Base-by-base conservation (phyloP, 257 asterid species). In the Solanum phureja region DNA sequence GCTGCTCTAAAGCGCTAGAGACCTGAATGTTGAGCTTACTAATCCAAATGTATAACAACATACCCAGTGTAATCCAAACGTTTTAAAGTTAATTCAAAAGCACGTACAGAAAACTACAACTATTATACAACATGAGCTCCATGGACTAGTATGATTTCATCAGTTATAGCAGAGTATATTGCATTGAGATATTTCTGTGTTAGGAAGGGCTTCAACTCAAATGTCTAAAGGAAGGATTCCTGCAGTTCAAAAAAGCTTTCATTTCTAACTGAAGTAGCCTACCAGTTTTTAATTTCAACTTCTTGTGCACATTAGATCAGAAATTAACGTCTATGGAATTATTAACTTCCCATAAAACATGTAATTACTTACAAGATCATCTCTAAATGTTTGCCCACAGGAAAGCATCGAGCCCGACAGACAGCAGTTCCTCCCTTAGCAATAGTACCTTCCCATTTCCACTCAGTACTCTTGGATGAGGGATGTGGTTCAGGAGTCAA, bases 361-460 rank as follows among this genome's bases (percentile, higher is more conserved):
- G 89, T 16, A 40, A 85, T 64, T 79, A 94, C 99, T 94, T 95
- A 96, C 99, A 96, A 90, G 87, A 86, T 86, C 93, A 95, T 90
- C 74, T 94, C 99, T 66, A 96, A 92, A 83, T 93, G 93, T 93
- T 94, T 94, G 86, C 98, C 99, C 90, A 96, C 99, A 42, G 98
- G 99, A 88, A 96, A 96, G 93, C 99, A 95, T 85, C 99, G 98
- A 88, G 98, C 98, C 88, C 93, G 95, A 88, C 99, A 96, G 79
- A 96, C 94, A 35, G 95, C 87, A 85, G 93, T 94, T 85, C 98
- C 98, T 83, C 98, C 98, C 92, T 96, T 96, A 73, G 95, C 96
- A 87, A 96, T 94, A 89, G 94, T 90, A 72, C 99, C 99, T 92
- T 96, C 99, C 99, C 99, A 96, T 90, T 93, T 95, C 98, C 99